Conservation (phyloP, 148 eudicot genomes). For the Vaccinium darrowii region DNA sequence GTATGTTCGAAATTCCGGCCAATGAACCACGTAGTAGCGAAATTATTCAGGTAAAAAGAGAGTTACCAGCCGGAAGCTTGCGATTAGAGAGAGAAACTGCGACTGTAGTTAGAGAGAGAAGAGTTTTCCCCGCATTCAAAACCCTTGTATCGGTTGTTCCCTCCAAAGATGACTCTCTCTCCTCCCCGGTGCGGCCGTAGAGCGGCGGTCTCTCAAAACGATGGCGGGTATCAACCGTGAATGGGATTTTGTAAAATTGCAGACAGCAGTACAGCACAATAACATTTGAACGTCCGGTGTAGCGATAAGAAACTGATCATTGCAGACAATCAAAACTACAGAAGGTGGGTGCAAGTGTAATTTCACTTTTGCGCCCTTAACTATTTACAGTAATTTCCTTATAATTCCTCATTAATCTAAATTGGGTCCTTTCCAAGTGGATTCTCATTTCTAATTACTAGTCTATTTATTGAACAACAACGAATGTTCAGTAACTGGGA, state of each 20-base stretch:
- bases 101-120: neutral
- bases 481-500: no score
- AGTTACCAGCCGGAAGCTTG: slow-evolving; percentile 3
- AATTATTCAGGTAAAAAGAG: neutral
- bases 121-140: neutral
- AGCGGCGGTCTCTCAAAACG: neutral
- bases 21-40: neutral
- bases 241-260: neutral
- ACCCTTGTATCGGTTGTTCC: neutral
- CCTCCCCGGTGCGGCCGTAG: neutral
- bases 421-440: no score
- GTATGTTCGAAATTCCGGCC: neutral
- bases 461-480: no score
- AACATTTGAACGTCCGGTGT: neutral
- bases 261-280: no score
- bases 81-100: neutral
- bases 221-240: neutral
- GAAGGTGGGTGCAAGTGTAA: neutral
- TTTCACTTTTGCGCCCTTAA: no score
- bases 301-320: neutral
- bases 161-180: neutral
- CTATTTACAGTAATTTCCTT: no score
- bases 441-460: no score
- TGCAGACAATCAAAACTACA: neutral
- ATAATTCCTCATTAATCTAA: no score